A percentile compares a stretch with the other conserved stretches of the same genome.
phyloP scores from a whole-genome alignment of 2,329 filamentous ascomycete species.

The Scleromitrula shiraiana region DNA sequence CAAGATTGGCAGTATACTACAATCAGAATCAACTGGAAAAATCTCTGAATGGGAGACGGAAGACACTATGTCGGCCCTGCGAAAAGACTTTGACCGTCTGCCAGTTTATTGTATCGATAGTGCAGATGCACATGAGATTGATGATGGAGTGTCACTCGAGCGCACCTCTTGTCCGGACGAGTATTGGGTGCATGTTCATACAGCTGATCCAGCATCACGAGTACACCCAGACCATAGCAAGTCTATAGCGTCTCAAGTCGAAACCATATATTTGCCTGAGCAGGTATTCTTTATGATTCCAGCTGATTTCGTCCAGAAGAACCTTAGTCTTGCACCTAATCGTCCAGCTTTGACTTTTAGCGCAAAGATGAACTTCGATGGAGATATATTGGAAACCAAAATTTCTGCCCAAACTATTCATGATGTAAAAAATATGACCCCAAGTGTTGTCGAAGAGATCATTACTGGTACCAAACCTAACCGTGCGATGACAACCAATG shows the following conservation, averaged over 20 bases:
- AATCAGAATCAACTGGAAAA: constrained; percentile 26
- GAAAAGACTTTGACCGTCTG: constrained; percentile 51
- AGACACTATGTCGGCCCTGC: constrained; percentile 43
- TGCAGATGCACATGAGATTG: constrained; percentile 58
- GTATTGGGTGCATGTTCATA: constrained; percentile 71
- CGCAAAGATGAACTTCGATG: constrained; percentile 44
- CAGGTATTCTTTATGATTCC: constrained; percentile 52
- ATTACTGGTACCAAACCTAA: constrained; percentile 12
- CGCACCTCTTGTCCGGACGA: constrained; percentile 41
- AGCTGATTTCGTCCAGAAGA: constrained; percentile 37
- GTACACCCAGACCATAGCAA: constrained; percentile 52
- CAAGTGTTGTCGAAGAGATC: constrained; percentile 38
- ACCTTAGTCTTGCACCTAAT: constrained; percentile 46
- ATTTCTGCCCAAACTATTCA: constrained; percentile 46
- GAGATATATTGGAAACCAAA: constrained; percentile 45
- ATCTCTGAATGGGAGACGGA: constrained; percentile 28
- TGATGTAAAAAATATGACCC: constrained; percentile 50
- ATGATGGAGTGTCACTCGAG: constrained; percentile 72
- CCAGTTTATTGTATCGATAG: constrained; percentile 69
- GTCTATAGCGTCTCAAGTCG: constrained; percentile 50
- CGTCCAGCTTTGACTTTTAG: constrained; percentile 55
- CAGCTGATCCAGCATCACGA: constrained; percentile 69
- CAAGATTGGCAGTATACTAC: constrained; percentile 32
- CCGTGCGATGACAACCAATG: constrained; percentile 11
- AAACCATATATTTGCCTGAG: constrained; percentile 53